phyloP scores from a whole-genome alignment of 164 flowering plant species.

The Houttuynia cordata region DNA sequence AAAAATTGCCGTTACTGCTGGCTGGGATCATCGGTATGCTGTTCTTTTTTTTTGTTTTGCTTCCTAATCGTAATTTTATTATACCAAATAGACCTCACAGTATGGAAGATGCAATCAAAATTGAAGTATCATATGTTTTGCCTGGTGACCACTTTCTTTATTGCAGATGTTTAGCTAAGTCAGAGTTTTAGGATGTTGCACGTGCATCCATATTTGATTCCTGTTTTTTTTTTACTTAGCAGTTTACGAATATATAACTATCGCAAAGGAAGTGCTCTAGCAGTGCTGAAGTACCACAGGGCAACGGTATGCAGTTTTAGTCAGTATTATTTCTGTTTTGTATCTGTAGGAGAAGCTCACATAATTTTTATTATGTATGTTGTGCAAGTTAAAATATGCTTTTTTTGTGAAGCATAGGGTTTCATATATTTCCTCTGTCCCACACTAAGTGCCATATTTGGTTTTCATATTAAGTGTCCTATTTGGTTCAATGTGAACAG shows the following conservation, averaged over 20 bases:
- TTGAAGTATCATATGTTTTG: too few species aligned
- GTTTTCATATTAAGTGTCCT: neutral
- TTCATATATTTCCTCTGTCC: neutral
- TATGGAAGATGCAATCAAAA: too few species aligned
- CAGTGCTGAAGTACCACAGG: conserved; percentile 80
- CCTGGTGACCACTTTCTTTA: too few species aligned
- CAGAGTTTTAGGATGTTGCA: too few species aligned
- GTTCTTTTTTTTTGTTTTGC: conserved; percentile 6
- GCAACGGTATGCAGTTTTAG: conserved; percentile 37
- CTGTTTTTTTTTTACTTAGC: conserved; percentile 7
- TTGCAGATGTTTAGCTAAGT: too few species aligned
- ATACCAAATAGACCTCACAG: neutral
- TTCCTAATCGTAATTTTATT: neutral
- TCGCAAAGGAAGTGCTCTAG: conserved; percentile 72
- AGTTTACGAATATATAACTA: conserved; percentile 73
- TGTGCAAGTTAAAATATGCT: neutral
- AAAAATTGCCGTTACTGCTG: conserved; percentile 85
- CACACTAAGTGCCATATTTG: too few species aligned
- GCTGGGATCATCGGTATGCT: conserved; percentile 85
- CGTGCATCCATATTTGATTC: neutral
- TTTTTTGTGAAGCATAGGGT: neutral
- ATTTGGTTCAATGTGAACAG: too few species aligned
- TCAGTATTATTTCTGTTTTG: neutral
- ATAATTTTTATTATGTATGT: neutral
- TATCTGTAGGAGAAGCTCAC: neutral